A percentile compares a stretch with the other conserved stretches of the same genome.
Evolutionary conservation across 1,284 basidiomycete species (phyloP).

Genomic region (Melanopsichium pennsylvanicum): DNA sequence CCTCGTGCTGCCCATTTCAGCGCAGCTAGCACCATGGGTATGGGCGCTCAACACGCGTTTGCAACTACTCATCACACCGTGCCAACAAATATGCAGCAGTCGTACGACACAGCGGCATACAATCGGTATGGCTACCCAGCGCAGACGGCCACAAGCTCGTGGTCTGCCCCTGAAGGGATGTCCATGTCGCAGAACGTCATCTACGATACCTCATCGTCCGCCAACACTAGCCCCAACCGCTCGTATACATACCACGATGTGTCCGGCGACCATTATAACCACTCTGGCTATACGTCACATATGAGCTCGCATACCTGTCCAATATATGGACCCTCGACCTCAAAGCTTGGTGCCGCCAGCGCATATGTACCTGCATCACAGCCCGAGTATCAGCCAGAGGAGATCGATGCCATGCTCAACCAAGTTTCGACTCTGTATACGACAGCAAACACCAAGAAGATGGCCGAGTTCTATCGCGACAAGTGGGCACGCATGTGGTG

Average conservation of each 20-base stretch:
- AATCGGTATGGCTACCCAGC: slow-evolving; percentile 24
- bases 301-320: slow-evolving; percentile 20
- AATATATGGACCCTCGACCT: slow-evolving; percentile 14
- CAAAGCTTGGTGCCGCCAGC: slow-evolving; percentile 14
- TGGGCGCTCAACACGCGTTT: slow-evolving; percentile 17
- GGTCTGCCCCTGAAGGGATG: slow-evolving; percentile 12
- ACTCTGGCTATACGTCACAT: slow-evolving; percentile 14
- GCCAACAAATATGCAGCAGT: slow-evolving; percentile 14
- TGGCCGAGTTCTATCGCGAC: slow-evolving; percentile 50
- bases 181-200: slow-evolving; percentile 38
- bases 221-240: slow-evolving; percentile 36
- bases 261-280: slow-evolving; percentile 28
- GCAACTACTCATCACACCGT: slow-evolving; percentile 5
- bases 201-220: slow-evolving; percentile 36
- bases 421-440: slow-evolving; percentile 45
- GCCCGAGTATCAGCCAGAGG: slow-evolving; percentile 31
- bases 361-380: slow-evolving; percentile 15
- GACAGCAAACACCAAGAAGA: slow-evolving; percentile 49
- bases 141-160: slow-evolving; percentile 13
- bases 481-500: slow-evolving; percentile 51
- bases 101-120: slow-evolving; percentile 15
- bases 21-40: slow-evolving; percentile 6
- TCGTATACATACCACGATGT: slow-evolving; percentile 39
- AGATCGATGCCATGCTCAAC: slow-evolving; percentile 43
- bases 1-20: slow-evolving; percentile 26